Percentiles rank a stretch among this genome's conserved stretches.
phyloP scores from a whole-genome alignment of 164 flowering plant species.

The Pachysandra terminalis region DNA sequence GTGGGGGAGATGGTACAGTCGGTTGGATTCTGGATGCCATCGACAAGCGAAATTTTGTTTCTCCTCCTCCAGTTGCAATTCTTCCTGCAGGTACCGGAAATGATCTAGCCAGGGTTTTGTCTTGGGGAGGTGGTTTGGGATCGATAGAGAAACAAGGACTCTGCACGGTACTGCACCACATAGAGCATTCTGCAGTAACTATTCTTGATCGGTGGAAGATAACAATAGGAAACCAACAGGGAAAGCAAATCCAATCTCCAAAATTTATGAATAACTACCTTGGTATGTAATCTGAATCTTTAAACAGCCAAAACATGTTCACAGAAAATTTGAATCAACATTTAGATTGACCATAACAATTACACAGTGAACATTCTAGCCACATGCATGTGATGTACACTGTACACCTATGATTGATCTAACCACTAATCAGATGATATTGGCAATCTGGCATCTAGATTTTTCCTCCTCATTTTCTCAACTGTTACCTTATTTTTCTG shows the following conservation, averaged over 20 bases:
- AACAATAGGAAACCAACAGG: conserved; percentile 55
- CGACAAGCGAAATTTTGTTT: conserved; percentile 91
- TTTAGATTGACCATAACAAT: not conserved
- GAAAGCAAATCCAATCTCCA: conserved; percentile 53
- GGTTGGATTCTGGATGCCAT: conserved; percentile 96
- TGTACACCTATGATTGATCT: not conserved
- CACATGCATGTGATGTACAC: too few relatives aligned
- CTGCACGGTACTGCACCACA: conserved; percentile 67
- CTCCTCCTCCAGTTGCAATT: conserved; percentile 99
- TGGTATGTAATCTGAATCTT: conserved; percentile 41
- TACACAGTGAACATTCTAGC: not conserved
- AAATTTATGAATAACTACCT: conserved; percentile 94
- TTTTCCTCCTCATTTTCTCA: not conserved
- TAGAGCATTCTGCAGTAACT: conserved; percentile 97
- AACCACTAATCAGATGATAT: not conserved
- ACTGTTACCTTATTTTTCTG: not conserved
- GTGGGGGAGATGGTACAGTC: conserved; percentile 99
- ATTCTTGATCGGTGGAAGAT: conserved; percentile 97
- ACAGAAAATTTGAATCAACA: not conserved
- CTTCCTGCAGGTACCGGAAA: conserved; percentile 99
- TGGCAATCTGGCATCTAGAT: too few relatives aligned
- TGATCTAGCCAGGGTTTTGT: conserved; percentile 92
- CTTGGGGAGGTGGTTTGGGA: conserved; percentile 98
- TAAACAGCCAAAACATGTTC: not conserved
- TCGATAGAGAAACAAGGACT: conserved; percentile 94